A percentile compares a stretch with the other conserved stretches of the same genome.
phyloP scores from a whole-genome alignment of 1,284 basidiomycete genomes.

The Megacollybia platyphylla region DNA sequence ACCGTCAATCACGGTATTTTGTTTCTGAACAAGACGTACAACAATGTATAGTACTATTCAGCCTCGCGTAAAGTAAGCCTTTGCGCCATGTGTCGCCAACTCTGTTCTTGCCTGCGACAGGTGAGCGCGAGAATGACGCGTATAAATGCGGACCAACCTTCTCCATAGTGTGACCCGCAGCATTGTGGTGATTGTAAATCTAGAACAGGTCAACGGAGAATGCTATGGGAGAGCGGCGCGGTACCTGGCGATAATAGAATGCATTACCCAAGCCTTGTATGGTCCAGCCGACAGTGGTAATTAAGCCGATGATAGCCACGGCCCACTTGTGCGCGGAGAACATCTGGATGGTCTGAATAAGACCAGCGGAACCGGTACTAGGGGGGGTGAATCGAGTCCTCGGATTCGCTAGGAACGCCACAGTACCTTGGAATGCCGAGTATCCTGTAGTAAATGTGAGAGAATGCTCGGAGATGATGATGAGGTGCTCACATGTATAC shows the following conservation, averaged over 20 bases:
- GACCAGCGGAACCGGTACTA: conserved; percentile 88
- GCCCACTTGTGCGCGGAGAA: conserved; percentile 52
- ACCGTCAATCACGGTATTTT: neutral
- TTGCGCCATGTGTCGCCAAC: conserved; percentile 76
- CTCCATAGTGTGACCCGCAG: conserved; percentile 74
- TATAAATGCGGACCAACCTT: conserved; percentile 37
- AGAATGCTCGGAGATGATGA: conserved; percentile 12
- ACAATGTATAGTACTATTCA: conserved; percentile 17
- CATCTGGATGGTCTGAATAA: conserved; percentile 83
- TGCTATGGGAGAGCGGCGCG: conserved; percentile 9
- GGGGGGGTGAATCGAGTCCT: conserved; percentile 2
- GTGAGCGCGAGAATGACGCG: conserved; percentile 6
- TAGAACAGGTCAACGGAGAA: conserved; percentile 17
- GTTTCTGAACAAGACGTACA: neutral
- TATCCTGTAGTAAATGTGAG: conserved; percentile 39
- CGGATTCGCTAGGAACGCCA: conserved; percentile 7
- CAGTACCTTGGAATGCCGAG: conserved; percentile 70
- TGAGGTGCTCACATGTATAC: conserved; percentile 61
- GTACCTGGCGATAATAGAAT: conserved; percentile 73
- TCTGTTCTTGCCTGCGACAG: conserved; percentile 67
- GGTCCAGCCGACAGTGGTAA: conserved; percentile 82
- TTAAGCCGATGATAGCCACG: conserved; percentile 65
- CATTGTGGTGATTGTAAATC: conserved; percentile 79
- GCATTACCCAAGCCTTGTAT: conserved; percentile 74
- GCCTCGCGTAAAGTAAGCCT: conserved; percentile 76